These are phyloP conservation scores for Aquilaria malaccensis DNA, from an alignment of 345 rosid species.

Conservation along the genomic window DNA sequence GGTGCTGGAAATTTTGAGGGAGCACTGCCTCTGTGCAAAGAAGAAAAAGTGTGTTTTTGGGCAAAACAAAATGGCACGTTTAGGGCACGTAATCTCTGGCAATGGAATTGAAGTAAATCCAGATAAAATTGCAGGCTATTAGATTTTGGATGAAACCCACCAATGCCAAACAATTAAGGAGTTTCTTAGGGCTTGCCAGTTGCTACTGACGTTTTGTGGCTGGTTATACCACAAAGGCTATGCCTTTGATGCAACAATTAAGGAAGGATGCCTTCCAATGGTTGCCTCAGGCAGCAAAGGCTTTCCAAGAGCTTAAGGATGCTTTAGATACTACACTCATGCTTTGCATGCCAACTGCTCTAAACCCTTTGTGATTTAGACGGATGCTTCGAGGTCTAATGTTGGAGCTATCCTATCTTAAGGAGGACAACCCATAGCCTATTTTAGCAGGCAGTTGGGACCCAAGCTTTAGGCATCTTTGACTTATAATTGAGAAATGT, in stretches of 20 bases:
- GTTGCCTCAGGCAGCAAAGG: background rate
- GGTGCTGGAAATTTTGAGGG: background rate
- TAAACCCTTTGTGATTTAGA: background rate
- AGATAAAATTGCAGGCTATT: background rate
- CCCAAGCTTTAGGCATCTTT: background rate
- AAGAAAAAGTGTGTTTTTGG: background rate
- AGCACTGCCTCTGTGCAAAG: background rate
- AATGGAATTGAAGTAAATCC: background rate
- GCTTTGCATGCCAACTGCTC: background rate
- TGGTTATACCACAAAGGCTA: background rate
- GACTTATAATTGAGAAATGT: background rate
- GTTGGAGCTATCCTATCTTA: background rate
- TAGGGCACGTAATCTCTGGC: constrained; percentile 1
- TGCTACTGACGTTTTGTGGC: constrained; percentile 1
- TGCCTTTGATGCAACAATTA: background rate
- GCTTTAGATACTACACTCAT: background rate
- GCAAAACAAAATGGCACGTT: background rate
- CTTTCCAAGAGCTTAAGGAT: background rate
- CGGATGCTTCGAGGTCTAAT: background rate
- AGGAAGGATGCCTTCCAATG: constrained; percentile 2
- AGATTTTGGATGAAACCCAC: background rate
- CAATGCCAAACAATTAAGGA: background rate
- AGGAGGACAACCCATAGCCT: background rate
- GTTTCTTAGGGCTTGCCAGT: background rate
- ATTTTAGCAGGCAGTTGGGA: background rate